Conservation (phyloP, 1,139 yeast species). For the Eremothecium cymbalariae region DNA sequence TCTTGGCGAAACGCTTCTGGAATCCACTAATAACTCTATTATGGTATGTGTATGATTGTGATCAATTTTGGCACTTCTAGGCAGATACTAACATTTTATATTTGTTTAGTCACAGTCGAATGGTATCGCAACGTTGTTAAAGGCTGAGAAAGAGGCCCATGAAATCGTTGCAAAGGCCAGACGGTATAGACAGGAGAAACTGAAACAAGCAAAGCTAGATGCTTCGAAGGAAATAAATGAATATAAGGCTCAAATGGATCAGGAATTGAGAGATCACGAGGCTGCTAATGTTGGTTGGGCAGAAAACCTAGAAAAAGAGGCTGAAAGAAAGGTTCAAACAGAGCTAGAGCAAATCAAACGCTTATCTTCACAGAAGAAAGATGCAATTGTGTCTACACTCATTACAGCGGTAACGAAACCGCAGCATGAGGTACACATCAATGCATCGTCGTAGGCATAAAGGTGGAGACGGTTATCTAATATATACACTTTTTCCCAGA, state of each 20-base stretch:
- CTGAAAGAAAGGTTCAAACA: conserved; percentile 50
- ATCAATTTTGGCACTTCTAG: no score
- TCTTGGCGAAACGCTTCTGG: no score
- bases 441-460: no score
- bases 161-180: conserved; percentile 85
- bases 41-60: no score
- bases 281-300: conserved; percentile 34
- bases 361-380: conserved; percentile 55
- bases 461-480: no score
- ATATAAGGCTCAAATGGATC: conserved; percentile 78
- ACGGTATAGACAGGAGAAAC: conserved; percentile 44
- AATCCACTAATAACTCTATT: no score
- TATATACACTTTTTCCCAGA: no score
- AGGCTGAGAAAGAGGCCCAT: conserved; percentile 95
- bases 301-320: conserved; percentile 61
- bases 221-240: conserved; percentile 84
- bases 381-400: conserved; percentile 62
- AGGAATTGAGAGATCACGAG: conserved; percentile 68
- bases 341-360: conserved; percentile 57
- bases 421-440: conserved; percentile 72
- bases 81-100: no score
- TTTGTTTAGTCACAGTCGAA: conserved; percentile 29
- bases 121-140: conserved; percentile 32
- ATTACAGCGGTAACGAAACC: conserved; percentile 76
- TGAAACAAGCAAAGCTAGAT: conserved; percentile 90